Base-by-base conservation (phyloP, 176 grass and related monocot genomes). In the barley (Hordeum vulgare) region DNA sequence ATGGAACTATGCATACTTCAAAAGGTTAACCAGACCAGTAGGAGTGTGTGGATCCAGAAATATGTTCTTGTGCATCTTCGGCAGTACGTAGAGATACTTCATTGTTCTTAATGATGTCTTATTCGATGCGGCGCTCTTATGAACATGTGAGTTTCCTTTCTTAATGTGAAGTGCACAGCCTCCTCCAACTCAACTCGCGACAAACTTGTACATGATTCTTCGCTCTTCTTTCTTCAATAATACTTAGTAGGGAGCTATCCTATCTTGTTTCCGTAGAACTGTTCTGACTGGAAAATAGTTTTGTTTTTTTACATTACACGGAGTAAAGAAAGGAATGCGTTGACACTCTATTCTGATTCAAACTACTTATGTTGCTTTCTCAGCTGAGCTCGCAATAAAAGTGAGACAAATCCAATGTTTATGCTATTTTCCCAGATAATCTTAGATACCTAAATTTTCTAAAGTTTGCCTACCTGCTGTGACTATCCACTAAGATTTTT, bases 101-200 rank as follows among this genome's bases (percentile, higher is more conserved):
- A 11, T 31, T 68, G 75, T 29, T 39, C 59, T 51, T 80, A 25
- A 57, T 13, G 20, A 81, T 75, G 24, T 45, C 74, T 63, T 62
- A 77, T 61, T 67, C 29, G 23, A 63, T 63, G 23, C 65, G 27
- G 66, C 7, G 47, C 59, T 69, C 85, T 70, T 77, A 35, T 76
- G 66, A 69, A 70, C 85, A 41, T 54, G 73, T 83, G 80, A 78
- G 80, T 63, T 0, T 33, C 62, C 10, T 78, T 71, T 62, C 29
- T 71, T 44, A 68, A n/a, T 40, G 76, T 64, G 11, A 1, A 87
- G 47, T 21, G 21, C 75, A 42, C 23, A 23, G 25, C 47, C 45
- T 66, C 33, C 26, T 66, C 18, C 25, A 11, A 25, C 63, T 67
- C 2, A 49, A 77, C 44, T 61, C 26, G 66, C 77, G 34, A 26